phyloP scores from a whole-genome alignment of 2,329 filamentous ascomycete genomes.

The Curvularia spicifera region DNA sequence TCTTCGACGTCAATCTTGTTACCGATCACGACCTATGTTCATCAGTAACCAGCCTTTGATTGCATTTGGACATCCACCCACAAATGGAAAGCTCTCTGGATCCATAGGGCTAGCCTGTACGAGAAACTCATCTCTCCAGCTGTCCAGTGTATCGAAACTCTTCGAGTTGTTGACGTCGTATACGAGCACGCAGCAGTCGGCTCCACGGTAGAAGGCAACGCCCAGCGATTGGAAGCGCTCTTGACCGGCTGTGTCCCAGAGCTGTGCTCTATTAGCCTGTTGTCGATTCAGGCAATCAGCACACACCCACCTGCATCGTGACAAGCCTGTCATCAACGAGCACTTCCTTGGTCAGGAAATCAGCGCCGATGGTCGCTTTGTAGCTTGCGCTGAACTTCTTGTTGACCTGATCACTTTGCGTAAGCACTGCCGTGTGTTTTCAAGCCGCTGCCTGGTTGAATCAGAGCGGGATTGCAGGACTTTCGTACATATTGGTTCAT shows the following conservation, averaged over 20 bases:
- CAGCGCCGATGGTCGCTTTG: conserved; percentile 98
- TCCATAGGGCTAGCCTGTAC: conserved; percentile 97
- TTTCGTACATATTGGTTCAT: conserved; percentile 99
- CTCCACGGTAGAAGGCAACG: conserved; percentile 95
- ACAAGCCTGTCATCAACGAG: conserved; percentile 96
- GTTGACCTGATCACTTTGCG: conserved; percentile 75
- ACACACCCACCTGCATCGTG: conserved; percentile 85
- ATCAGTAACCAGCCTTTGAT: conserved; percentile 19
- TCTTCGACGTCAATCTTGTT: conserved; percentile 99
- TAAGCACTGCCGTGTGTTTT: conserved; percentile 14
- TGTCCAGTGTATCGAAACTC: conserved; percentile 97
- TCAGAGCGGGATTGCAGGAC: conserved; percentile 3
- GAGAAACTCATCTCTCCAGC: conserved; percentile 97
- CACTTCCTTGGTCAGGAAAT: conserved; percentile 98
- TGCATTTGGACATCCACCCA: conserved; percentile 56
- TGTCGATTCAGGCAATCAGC: conserved; percentile 8
- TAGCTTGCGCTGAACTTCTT: conserved; percentile 99
- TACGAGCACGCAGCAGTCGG: conserved; percentile 96
- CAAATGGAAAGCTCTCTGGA: conserved; percentile 96
- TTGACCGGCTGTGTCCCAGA: conserved; percentile 98
- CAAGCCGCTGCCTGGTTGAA: not conserved
- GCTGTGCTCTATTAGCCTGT: conserved; percentile 59
- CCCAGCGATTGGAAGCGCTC: conserved; percentile 97
- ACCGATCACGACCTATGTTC: conserved; percentile 81
- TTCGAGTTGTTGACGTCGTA: conserved; percentile 99